phyloP scores from a whole-genome alignment of 371 early-diverging fungal species.

The Circinella minor region DNA sequence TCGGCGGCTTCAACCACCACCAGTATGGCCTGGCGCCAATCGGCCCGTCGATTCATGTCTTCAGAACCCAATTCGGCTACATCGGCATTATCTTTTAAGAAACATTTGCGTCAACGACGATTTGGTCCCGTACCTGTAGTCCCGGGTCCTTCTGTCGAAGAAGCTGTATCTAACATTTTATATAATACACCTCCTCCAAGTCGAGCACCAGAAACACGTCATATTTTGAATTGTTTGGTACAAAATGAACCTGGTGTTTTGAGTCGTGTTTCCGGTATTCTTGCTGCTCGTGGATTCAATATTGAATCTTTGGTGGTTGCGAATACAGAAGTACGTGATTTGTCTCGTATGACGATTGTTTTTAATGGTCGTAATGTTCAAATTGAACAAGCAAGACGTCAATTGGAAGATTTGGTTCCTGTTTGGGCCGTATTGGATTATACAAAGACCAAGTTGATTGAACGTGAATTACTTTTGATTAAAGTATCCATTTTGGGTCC shows the following conservation, averaged over 20 bases:
- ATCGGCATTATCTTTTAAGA: slow-evolving; percentile 63
- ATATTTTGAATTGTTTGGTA: slow-evolving; percentile 92
- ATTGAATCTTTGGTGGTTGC: slow-evolving; percentile 96
- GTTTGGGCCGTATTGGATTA: slow-evolving; percentile 99
- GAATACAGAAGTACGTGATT: slow-evolving; percentile 92
- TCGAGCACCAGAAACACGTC: slow-evolving; percentile 63
- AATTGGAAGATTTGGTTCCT: slow-evolving; percentile 95
- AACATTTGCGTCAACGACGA: slow-evolving; percentile 59
- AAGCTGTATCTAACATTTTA: slow-evolving; percentile 89
- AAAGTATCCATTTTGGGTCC: slow-evolving; percentile 92
- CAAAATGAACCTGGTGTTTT: slow-evolving; percentile 97
- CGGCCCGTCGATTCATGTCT: slow-evolving; percentile 1
- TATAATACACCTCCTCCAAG: slow-evolving; percentile 84
- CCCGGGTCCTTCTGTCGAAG: slow-evolving; percentile 67
- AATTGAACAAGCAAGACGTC: slow-evolving; percentile 92
- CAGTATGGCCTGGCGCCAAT: slow-evolving; percentile 4
- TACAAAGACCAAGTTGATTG: slow-evolving; percentile 82
- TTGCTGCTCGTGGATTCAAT: slow-evolving; percentile 97
- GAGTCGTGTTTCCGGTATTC: slow-evolving; percentile 87
- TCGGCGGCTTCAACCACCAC: background rate
- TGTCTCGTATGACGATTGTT: slow-evolving; percentile 95
- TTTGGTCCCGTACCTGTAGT: slow-evolving; percentile 50
- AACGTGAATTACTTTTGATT: slow-evolving; percentile 91
- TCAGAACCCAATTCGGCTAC: slow-evolving; percentile 44
- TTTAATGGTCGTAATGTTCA: slow-evolving; percentile 83